phyloP scores from a whole-genome alignment of 169 alveolate genomes.

The Amoebophrya sp. region DNA sequence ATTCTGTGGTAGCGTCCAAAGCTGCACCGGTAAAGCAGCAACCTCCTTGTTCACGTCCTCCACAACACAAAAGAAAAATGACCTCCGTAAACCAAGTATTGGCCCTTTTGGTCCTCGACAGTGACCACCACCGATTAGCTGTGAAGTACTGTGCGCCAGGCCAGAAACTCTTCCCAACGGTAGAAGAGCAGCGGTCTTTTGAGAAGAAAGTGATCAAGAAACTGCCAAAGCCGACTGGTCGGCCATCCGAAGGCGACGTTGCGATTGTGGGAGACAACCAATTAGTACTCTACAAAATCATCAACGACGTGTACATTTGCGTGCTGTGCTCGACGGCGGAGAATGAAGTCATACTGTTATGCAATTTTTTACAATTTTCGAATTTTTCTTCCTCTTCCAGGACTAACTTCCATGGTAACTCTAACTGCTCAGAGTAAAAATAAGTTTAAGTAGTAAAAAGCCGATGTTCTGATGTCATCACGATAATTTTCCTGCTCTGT shows the following conservation, averaged over 20 bases:
- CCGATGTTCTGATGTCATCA: too few relatives aligned
- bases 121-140: background rate
- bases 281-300: background rate
- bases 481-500: too few relatives aligned
- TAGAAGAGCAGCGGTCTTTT: background rate
- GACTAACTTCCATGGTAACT: too few relatives aligned
- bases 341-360: background rate
- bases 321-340: background rate
- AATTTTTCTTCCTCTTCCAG: too few relatives aligned
- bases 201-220: background rate
- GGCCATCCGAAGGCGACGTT: background rate
- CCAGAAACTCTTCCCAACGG: background rate
- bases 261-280: background rate
- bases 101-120: background rate
- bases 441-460: too few relatives aligned
- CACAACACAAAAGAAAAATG: too few relatives aligned
- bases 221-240: background rate
- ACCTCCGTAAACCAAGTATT: background rate
- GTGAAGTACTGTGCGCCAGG: background rate
- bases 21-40: too few relatives aligned
- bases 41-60: too few relatives aligned
- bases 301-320: constrained; percentile 12
- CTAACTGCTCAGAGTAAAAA: too few relatives aligned
- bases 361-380: too few relatives aligned
- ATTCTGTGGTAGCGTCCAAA: too few relatives aligned